A percentile compares a stretch with the other conserved stretches of the same genome.
Conservation (phyloP, 73 alveolate genomes). For the Urostyla sp. region DNA sequence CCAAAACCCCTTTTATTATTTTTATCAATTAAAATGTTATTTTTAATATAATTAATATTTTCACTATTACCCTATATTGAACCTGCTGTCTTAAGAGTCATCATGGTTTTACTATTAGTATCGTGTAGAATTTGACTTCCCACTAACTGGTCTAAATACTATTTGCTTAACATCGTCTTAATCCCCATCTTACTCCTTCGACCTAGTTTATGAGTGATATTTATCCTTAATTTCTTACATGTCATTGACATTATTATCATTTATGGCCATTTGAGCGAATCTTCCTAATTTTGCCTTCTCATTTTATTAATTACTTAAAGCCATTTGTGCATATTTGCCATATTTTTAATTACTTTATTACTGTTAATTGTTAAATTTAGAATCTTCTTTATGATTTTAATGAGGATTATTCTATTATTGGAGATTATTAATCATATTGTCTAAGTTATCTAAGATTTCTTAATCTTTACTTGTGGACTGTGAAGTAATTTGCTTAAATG, state of each 20-base stretch:
- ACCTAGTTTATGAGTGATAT: neutral
- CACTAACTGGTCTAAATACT: constrained; percentile 28
- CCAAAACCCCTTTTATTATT: too few relatives aligned
- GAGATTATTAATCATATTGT: constrained; percentile 33
- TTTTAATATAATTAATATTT: too few relatives aligned
- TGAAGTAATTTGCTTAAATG: neutral
- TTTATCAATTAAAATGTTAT: too few relatives aligned
- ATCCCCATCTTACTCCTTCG: neutral
- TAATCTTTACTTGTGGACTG: constrained; percentile 26
- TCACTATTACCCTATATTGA: too few relatives aligned
- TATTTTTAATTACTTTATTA: neutral
- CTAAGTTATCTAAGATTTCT: constrained; percentile 17
- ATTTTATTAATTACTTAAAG: neutral
- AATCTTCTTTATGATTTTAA: neutral
- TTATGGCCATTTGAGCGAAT: constrained; percentile 24
- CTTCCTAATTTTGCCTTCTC: neutral
- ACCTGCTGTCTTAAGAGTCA: constrained; percentile 6
- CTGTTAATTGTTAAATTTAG: constrained; percentile 6
- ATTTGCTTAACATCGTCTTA: neutral
- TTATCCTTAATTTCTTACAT: neutral
- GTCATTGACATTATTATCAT: neutral
- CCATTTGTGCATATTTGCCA: constrained; percentile 41
- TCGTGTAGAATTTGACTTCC: constrained; percentile 26
- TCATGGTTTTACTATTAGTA: neutral
- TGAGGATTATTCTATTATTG: constrained; percentile 23